Conservation (phyloP, 2,329 filamentous ascomycete genomes). For the Fusarium virguliforme region DNA sequence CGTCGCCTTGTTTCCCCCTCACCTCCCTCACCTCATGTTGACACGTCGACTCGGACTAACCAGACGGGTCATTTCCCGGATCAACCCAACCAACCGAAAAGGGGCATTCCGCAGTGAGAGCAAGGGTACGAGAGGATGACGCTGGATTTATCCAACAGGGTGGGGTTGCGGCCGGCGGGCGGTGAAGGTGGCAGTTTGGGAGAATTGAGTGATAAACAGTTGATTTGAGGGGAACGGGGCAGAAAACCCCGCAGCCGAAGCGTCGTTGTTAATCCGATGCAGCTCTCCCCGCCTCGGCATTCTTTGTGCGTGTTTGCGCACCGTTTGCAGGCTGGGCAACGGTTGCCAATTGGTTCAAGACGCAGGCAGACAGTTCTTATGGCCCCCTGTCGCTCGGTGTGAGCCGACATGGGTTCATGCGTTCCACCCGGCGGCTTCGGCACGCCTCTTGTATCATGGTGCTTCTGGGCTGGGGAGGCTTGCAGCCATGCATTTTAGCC, state of each 20-base stretch:
- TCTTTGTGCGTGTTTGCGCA: background rate
- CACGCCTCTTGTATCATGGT: conserved; percentile 35
- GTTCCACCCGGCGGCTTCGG: conserved; percentile 21
- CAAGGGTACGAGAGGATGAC: conserved; percentile 44
- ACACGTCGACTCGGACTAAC: conserved; percentile 25
- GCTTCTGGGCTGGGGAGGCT: conserved; percentile 20
- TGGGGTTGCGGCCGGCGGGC: conserved; percentile 26
- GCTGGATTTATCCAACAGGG: conserved; percentile 40
- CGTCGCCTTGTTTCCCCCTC: background rate
- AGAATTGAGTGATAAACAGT: conserved; percentile 36
- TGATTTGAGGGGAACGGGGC: conserved; percentile 1
- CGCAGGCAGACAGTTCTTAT: conserved; percentile 8
- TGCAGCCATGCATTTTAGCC: conserved; percentile 7
- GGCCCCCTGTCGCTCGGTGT: background rate
- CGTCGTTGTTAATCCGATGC: conserved; percentile 2
- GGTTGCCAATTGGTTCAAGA: conserved; percentile 23
- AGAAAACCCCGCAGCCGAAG: conserved; percentile 12
- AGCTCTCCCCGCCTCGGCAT: conserved; percentile 19
- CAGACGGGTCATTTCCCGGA: conserved; percentile 6
- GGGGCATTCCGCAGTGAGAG: background rate
- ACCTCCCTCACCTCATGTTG: conserved; percentile 1
- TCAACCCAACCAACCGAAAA: conserved; percentile 18
- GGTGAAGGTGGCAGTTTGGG: conserved; percentile 37
- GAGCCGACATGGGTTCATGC: conserved; percentile 32
- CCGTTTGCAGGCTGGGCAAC: background rate